Evolutionary conservation across 345 rosid genomes (phyloP).

Genomic region (Nephelium lappaceum): DNA sequence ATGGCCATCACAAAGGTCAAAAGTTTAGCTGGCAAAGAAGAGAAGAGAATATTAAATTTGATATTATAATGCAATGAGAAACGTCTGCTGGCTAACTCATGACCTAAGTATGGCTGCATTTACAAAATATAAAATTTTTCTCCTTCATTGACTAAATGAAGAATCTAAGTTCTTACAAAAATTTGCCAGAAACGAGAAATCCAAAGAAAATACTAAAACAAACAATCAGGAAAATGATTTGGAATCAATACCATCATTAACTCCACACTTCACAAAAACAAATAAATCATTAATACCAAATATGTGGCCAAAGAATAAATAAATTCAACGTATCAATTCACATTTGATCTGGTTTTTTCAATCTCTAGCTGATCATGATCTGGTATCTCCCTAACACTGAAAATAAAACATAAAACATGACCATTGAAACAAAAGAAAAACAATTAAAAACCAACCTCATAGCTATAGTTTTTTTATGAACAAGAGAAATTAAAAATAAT

Average conservation of each 20-base stretch:
- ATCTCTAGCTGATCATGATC: background rate
- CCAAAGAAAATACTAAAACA: background rate
- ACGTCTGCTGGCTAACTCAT: background rate
- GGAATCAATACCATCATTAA: too few species aligned
- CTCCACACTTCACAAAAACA: too few species aligned
- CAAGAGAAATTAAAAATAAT: background rate
- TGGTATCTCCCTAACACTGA: background rate
- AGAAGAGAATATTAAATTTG: background rate
- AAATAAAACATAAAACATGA: background rate
- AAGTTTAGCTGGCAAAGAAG: background rate
- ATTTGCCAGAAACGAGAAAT: background rate
- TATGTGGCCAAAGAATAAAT: conserved; percentile 21
- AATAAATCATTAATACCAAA: too few species aligned
- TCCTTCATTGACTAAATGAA: background rate
- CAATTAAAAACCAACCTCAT: background rate
- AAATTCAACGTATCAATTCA: background rate
- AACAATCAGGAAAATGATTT: background rate
- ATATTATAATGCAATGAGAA: background rate
- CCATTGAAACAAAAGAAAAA: background rate
- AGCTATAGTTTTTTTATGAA: background rate
- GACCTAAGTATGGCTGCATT: background rate
- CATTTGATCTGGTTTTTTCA: background rate
- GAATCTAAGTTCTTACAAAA: background rate
- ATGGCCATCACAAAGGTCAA: background rate
- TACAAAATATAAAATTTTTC: background rate